Percentiles rank a stretch among this genome's conserved stretches.
Evolutionary conservation across 179 eudicot species (phyloP).

Genomic region (Corrigiola litoralis): DNA sequence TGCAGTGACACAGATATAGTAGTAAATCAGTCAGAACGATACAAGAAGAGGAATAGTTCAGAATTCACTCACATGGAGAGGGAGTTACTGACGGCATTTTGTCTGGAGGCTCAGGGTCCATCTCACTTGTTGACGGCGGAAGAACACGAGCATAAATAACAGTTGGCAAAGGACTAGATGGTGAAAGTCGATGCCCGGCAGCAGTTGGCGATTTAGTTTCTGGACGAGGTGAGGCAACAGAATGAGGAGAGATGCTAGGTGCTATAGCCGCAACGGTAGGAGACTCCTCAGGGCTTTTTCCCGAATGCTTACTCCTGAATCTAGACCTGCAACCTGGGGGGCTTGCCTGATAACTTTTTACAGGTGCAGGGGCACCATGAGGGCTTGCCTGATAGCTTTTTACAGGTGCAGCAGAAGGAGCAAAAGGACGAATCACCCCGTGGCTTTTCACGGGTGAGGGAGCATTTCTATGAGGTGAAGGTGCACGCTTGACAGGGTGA

Average conservation of each 20-base stretch:
- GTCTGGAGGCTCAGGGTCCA: constrained; percentile 53
- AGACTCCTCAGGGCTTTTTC: constrained; percentile 38
- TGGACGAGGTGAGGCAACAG: constrained; percentile 42
- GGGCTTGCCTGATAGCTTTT: constrained; percentile 32
- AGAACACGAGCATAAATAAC: constrained; percentile 50
- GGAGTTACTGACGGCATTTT: constrained; percentile 45
- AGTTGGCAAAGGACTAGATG: constrained; percentile 62
- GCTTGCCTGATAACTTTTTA: constrained; percentile 33
- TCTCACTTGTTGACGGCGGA: constrained; percentile 50
- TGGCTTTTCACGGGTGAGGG: constrained; percentile 31
- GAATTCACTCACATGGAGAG: constrained; percentile 56
- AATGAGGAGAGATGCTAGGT: constrained; percentile 43
- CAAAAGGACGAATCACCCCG: background rate
- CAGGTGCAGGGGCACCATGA: constrained; percentile 34
- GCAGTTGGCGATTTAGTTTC: constrained; percentile 42
- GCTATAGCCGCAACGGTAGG: constrained; percentile 34
- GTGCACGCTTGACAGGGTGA: constrained; percentile 23
- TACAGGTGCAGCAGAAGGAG: constrained; percentile 43
- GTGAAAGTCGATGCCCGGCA: constrained; percentile 33
- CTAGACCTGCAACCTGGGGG: constrained; percentile 66
- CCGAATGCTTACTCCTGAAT: constrained; percentile 33
- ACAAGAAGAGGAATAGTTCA: background rate
- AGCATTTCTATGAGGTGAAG: constrained; percentile 31
- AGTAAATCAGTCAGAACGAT: no score
- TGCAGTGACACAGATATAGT: no score